phyloP scores from a whole-genome alignment of 2,329 filamentous ascomycete species.

The Phaeosphaeriaceae sp. region DNA sequence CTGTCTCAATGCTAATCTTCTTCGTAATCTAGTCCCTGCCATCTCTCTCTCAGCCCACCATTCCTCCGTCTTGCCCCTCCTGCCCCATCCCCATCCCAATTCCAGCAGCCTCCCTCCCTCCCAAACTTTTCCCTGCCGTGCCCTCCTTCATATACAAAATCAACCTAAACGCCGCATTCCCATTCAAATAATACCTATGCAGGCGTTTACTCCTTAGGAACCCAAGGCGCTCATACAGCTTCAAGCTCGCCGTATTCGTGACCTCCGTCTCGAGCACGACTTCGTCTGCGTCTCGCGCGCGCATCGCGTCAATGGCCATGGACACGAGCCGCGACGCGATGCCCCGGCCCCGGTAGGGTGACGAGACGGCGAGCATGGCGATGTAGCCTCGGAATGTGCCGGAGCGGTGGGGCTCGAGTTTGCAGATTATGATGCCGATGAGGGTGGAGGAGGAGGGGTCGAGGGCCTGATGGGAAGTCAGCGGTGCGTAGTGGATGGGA shows the following conservation, averaged over 20 bases:
- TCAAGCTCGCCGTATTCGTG: constrained; percentile 86
- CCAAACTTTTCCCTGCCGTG: constrained; percentile 36
- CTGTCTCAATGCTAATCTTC: not conserved
- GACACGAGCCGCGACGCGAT: constrained; percentile 88
- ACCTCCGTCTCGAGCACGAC: constrained; percentile 96
- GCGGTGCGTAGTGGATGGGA: not conserved
- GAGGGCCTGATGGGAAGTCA: constrained; percentile 32
- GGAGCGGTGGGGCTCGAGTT: constrained; percentile 87
- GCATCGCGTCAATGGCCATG: constrained; percentile 91
- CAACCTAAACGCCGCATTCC: constrained; percentile 90
- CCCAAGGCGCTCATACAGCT: constrained; percentile 89
- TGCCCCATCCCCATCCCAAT: too few relatives aligned
- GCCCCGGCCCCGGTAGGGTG: constrained; percentile 79
- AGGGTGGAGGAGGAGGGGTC: constrained; percentile 63
- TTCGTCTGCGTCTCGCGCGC: constrained; percentile 82
- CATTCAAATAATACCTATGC: constrained; percentile 95
- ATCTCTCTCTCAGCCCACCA: too few relatives aligned
- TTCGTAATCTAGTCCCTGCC: not conserved
- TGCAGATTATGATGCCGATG: constrained; percentile 91
- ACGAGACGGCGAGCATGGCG: constrained; percentile 94
- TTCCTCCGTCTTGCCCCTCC: not conserved
- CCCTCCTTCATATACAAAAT: constrained; percentile 75
- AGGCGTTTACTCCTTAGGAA: constrained; percentile 92
- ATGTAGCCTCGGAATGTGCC: constrained; percentile 94
- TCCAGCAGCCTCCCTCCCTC: not conserved